Conservation (phyloP, 805 yeast genomes). For the Nakazawaea holstii region DNA sequence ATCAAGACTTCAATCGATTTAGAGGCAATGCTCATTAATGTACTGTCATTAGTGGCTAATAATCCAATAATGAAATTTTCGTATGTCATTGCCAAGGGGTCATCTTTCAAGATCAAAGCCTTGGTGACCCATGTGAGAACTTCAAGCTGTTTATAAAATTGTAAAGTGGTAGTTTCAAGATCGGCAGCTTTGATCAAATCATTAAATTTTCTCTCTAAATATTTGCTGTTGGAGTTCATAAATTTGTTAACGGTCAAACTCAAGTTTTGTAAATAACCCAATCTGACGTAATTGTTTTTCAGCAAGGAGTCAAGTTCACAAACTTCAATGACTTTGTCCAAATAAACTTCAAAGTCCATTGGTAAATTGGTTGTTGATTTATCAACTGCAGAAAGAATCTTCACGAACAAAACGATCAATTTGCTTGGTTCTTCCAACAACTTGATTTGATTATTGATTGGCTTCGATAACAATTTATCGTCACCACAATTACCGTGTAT, state of each 20-base stretch:
- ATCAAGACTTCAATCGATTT: conserved; percentile 59
- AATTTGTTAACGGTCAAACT: conserved; percentile 57
- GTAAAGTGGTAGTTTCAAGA: background rate
- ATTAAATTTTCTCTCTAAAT: background rate
- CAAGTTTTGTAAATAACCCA: conserved; percentile 53
- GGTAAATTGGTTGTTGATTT: conserved; percentile 26
- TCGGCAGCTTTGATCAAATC: background rate
- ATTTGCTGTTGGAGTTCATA: conserved; percentile 19
- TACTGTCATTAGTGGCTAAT: conserved; percentile 22
- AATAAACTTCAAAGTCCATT: conserved; percentile 13
- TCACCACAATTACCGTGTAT: conserved; percentile 15
- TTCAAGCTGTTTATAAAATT: conserved; percentile 38
- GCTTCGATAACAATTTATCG: conserved; percentile 14
- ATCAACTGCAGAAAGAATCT: conserved; percentile 49
- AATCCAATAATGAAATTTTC: conserved; percentile 30
- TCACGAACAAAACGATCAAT: conserved; percentile 35
- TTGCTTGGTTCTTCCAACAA: conserved; percentile 24
- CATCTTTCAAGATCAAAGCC: conserved; percentile 58
- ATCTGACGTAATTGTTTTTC: conserved; percentile 29
- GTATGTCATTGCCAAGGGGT: conserved; percentile 28
- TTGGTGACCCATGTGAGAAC: conserved; percentile 65
- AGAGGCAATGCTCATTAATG: conserved; percentile 36
- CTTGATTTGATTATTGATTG: conserved; percentile 15
- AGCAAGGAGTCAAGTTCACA: conserved; percentile 13
- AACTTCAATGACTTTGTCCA: conserved; percentile 14